Evolutionary conservation across 257 asterid genomes (phyloP), one percentile per base, ranked within the genome.

Genomic region (Solanum ossicruentum): DNA sequence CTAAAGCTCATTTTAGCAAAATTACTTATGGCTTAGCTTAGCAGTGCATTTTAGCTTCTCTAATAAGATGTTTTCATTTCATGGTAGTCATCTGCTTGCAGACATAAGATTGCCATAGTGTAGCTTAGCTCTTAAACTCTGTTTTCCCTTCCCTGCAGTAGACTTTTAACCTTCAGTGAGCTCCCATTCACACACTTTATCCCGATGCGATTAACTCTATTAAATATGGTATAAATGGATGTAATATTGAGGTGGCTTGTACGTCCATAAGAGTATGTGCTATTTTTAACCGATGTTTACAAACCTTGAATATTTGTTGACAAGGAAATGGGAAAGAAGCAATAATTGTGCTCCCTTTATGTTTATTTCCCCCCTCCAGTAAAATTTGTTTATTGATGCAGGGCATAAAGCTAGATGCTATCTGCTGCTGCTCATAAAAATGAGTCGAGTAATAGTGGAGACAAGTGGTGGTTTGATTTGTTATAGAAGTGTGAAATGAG

Each of bases 331-430:
- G 57, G 57, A 45, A 61, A 57, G 11, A 10, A 28, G 81, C 32
- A 11, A 55, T 12, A 17, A 28, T 39, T 56, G 26, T 65, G 58
- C 36, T 2, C 41, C 39, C 51, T 23, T 41, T 55, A 18, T 13
- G 17, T 58, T 10, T 79, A 78, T 77, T 52, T 32, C 75, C 75
- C 23, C 32, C 16, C 45, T 51, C 18, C 43, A 4, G 45, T 23
- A 1, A 26, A 75, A 73, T 73, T 52, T 23, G n/a, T 26, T 77
- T 23, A 47, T 82, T 79, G 60, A 32, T 89, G 92, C 94, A 95
- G 98, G 99, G 84, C 85, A 81, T 56, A 96, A 96, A 88, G 97
- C 94, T 61, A 94, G 97, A 89, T 92, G 98, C 12, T 92, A 92
- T 84, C 90, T 96, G 1, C 84, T 96, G 88, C 70, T 96, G 75